Evolutionary conservation across 2,329 filamentous ascomycete genomes (phyloP).

Genomic region (Penicillium sp.): DNA sequence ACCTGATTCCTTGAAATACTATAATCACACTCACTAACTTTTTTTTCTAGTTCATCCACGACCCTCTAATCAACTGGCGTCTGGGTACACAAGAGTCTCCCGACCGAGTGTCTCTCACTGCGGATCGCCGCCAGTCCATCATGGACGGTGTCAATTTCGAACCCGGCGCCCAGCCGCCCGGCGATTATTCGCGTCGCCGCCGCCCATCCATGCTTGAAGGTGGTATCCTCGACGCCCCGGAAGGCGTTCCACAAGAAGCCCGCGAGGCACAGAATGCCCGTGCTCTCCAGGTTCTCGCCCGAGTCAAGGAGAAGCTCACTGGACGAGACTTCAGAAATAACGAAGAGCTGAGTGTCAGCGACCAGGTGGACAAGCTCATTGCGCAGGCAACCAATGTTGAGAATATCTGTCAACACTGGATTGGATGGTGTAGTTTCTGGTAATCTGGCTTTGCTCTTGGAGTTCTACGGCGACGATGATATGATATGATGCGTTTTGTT

Average conservation of each 20-base stretch:
- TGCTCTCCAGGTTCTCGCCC: conserved; percentile 78
- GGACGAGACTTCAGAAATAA: conserved; percentile 81
- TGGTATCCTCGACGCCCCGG: conserved; percentile 38
- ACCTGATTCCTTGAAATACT: neutral
- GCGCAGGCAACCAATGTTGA: conserved; percentile 92
- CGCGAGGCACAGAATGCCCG: conserved; percentile 83
- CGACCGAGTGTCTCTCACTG: conserved; percentile 51
- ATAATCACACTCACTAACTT: conserved; percentile 9
- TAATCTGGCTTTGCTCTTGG: conserved; percentile 36
- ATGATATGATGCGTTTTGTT: conserved; percentile 19
- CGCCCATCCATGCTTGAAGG: conserved; percentile 62
- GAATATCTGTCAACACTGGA: conserved; percentile 97
- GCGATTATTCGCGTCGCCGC: conserved; percentile 57
- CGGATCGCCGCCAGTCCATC: conserved; percentile 53
- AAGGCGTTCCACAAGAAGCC: conserved; percentile 37
- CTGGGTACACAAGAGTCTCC: conserved; percentile 58
- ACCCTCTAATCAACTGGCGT: conserved; percentile 96
- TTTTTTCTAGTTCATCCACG: conserved; percentile 76
- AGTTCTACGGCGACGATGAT: conserved; percentile 22
- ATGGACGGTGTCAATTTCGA: conserved; percentile 44
- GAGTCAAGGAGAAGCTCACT: conserved; percentile 91
- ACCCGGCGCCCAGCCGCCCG: conserved; percentile 53
- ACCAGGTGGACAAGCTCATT: conserved; percentile 89
- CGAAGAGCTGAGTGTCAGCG: conserved; percentile 74
- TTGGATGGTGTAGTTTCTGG: conserved; percentile 99